These are phyloP conservation scores for Sugiyamaella americana DNA, from an alignment of 805 yeast genomes.

Conservation along the genomic window DNA sequence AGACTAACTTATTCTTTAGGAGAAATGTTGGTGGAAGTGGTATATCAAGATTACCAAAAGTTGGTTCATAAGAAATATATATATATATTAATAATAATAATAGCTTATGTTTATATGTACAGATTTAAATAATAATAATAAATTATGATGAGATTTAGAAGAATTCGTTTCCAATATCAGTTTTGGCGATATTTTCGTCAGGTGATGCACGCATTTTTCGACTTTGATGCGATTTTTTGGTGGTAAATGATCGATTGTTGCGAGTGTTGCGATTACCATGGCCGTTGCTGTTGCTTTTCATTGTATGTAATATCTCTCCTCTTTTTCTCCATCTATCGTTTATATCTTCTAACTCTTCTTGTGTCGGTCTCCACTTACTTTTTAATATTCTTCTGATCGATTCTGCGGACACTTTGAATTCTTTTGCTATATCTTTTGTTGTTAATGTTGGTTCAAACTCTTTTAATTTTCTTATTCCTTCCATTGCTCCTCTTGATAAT, in stretches of 20 bases:
- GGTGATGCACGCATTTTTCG: neutral
- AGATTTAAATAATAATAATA: no score
- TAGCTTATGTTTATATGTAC: neutral
- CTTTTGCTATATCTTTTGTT: constrained; percentile 52
- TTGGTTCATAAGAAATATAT: no score
- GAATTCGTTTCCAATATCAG: neutral
- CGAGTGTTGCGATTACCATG: no score
- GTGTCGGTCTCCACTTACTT: constrained; percentile 67
- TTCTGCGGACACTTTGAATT: constrained; percentile 71
- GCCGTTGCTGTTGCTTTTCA: no score
- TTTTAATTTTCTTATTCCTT: constrained; percentile 53
- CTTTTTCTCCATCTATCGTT: constrained; percentile 50
- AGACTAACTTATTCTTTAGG: no score
- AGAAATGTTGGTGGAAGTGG: no score
- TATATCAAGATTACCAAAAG: no score
- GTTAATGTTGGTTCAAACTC: constrained; percentile 51
- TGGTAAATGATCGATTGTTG: neutral
- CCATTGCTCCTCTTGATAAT: constrained; percentile 64
- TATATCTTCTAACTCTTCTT: constrained; percentile 42
- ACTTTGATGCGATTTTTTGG: neutral
- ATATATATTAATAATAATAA: no score
- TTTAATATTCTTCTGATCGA: constrained; percentile 73
- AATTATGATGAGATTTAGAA: no score
- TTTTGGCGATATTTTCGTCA: neutral
- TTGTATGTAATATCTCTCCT: constrained; percentile 25